phyloP scores from a whole-genome alignment of 1,284 basidiomycete species.

The Leccinum solheimii region DNA sequence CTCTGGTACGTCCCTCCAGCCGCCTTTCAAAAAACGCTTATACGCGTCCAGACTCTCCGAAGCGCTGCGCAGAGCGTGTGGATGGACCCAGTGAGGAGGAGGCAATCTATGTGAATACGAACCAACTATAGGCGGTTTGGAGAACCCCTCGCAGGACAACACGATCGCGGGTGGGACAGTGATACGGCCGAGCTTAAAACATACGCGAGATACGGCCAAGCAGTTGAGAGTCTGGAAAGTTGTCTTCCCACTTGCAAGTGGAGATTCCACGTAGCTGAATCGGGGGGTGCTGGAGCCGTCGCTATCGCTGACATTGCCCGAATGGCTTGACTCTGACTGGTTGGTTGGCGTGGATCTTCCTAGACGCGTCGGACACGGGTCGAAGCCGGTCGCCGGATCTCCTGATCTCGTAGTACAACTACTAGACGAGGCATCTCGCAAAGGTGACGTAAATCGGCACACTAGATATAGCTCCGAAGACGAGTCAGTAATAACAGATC shows the following conservation, averaged over 20 bases:
- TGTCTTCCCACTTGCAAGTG: conserved; percentile 38
- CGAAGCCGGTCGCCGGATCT: too few species aligned
- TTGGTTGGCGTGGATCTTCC: background rate
- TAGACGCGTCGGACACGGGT: background rate
- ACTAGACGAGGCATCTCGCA: too few species aligned
- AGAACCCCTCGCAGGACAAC: conserved; percentile 55
- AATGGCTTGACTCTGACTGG: background rate
- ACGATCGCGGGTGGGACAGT: conserved; percentile 71
- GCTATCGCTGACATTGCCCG: background rate
- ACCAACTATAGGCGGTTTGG: conserved; percentile 26
- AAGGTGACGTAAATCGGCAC: conserved; percentile 26
- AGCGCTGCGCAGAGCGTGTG: conserved; percentile 39
- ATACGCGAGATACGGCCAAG: conserved; percentile 63
- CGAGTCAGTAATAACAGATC: background rate
- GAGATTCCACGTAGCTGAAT: conserved; percentile 34
- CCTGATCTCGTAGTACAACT: too few species aligned
- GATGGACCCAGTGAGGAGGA: conserved; percentile 51
- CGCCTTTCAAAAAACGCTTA: conserved; percentile 48
- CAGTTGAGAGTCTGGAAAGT: conserved; percentile 52
- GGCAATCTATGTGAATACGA: conserved; percentile 41
- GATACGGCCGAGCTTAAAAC: conserved; percentile 75
- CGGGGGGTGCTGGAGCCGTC: conserved; percentile 21
- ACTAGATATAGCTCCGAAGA: conserved; percentile 18
- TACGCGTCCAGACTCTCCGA: conserved; percentile 42
- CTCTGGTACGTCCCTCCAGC: conserved; percentile 55